phyloP scores from a whole-genome alignment of 1,139 yeast genomes.

The Taphrina deformans region DNA sequence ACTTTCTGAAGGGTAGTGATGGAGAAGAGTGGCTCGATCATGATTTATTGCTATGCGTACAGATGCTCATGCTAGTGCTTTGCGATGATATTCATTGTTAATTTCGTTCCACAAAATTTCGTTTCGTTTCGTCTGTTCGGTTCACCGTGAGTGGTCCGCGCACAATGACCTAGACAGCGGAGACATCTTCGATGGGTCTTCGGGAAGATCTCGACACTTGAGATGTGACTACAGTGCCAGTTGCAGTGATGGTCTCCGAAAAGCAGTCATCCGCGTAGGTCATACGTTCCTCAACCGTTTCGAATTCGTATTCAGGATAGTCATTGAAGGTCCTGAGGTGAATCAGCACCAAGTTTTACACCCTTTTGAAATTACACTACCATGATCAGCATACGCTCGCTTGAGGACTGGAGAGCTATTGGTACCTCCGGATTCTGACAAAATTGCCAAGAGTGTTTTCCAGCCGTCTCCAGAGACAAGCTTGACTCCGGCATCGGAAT shows the following conservation, averaged over 20 bases:
- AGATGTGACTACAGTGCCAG: too few species aligned
- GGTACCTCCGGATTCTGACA: constrained; percentile 35
- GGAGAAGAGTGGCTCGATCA: too few species aligned
- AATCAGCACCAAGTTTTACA: background rate
- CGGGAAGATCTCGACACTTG: too few species aligned
- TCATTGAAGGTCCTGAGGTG: background rate
- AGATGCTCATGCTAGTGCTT: background rate
- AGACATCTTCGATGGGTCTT: too few species aligned
- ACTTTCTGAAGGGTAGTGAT: too few species aligned
- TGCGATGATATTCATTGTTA: background rate
- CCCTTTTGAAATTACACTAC: background rate
- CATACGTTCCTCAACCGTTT: too few species aligned
- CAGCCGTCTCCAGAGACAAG: constrained; percentile 70
- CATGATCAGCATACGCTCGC: constrained; percentile 20
- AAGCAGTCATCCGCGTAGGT: too few species aligned
- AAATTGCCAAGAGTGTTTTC: constrained; percentile 68
- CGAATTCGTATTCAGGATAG: background rate
- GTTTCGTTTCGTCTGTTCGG: too few species aligned
- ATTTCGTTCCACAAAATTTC: too few species aligned
- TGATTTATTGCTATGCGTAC: background rate
- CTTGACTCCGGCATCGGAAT: constrained; percentile 53
- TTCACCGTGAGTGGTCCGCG: too few species aligned
- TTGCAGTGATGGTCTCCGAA: too few species aligned
- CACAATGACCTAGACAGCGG: too few species aligned
- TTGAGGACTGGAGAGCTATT: background rate